phyloP scores from a whole-genome alignment of 768 basidiomycete species.

The Rhizopogon rudus region DNA sequence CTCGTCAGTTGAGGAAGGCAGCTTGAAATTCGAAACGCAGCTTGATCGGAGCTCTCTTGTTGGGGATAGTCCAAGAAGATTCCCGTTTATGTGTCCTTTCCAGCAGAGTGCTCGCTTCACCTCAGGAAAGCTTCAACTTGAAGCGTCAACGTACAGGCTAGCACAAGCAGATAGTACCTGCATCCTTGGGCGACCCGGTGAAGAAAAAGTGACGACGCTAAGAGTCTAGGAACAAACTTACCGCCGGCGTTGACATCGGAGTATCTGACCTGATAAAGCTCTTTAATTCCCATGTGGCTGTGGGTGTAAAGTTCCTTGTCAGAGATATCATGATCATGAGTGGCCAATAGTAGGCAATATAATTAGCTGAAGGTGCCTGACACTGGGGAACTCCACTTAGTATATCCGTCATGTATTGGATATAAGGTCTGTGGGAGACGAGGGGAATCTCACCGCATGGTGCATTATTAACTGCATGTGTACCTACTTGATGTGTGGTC shows the following conservation, averaged over 20 bases:
- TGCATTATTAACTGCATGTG: too few relatives aligned
- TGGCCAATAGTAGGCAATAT: background rate
- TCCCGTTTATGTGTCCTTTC: too few relatives aligned
- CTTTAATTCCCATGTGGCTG: background rate
- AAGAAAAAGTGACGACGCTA: background rate
- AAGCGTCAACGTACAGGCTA: background rate
- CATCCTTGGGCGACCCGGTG: background rate
- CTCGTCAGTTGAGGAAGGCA: background rate
- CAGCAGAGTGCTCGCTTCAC: background rate
- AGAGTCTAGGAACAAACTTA: background rate
- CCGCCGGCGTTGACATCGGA: constrained; percentile 4
- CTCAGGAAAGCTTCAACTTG: background rate
- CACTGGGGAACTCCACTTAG: background rate
- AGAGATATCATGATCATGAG: background rate
- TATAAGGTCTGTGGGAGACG: too few relatives aligned
- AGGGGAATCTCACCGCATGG: too few relatives aligned
- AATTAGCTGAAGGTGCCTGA: background rate
- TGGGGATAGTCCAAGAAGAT: background rate
- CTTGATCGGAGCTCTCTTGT: background rate
- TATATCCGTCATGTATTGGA: too few relatives aligned
- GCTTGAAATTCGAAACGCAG: background rate
- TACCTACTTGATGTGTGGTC: too few relatives aligned
- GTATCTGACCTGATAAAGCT: background rate
- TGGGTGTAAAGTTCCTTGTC: background rate
- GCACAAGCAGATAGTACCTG: background rate